Evolutionary conservation across 495 filamentous ascomycete genomes (phyloP), one percentile per base, ranked within the genome.

Genomic region (Paragyromitra xinjiangensis): DNA sequence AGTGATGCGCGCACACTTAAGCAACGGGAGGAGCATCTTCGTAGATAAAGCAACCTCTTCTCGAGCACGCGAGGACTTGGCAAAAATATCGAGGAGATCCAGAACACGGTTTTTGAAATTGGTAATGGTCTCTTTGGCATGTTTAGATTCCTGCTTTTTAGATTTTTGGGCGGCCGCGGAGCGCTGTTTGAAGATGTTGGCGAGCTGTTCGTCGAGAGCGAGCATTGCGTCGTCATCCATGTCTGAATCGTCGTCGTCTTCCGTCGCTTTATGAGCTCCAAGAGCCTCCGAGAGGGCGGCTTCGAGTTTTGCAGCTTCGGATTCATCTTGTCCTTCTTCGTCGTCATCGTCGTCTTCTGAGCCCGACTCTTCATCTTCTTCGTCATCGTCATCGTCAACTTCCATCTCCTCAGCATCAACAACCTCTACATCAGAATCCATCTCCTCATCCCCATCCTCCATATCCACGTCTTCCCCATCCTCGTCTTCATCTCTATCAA

Each of bases 171-270:
- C 83, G n/a, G 81, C 78, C 6, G 82, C 68, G 12, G 84, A 85
- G 56, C 90, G 88, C 71, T 95, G 91, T 69, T 89, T 87, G 87
- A 98, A 97, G 62, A 98, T 91, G 70, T 92, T 91, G 66, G 89
- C 88, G 19, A 99, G 88, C 75, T 92, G 90, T 19, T 87, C 87
- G 82, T 99, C 95, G 40, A 98, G 85, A 12, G 90, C 90, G 84
- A 97, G 91, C 95, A 99, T 99, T 81, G 97, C 92, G 51, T 94
- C 93, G 84, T 98, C 95, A 68, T 93, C 90, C 92, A 97, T 95
- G 82, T 95, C 93, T 0, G 88, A 89, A 77, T 88, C 89, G 42
- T 86, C 85, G 63, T 91, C 90, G 0, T 77, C 74, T 1, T 85
- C 87, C 22, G 87, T 86, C 3, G 84, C 86, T 22, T 86, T 86